Evolutionary conservation across 495 filamentous ascomycete species (phyloP), one percentile per base, ranked within the genome.

Genomic region (Thermothielavioides terrestris): DNA sequence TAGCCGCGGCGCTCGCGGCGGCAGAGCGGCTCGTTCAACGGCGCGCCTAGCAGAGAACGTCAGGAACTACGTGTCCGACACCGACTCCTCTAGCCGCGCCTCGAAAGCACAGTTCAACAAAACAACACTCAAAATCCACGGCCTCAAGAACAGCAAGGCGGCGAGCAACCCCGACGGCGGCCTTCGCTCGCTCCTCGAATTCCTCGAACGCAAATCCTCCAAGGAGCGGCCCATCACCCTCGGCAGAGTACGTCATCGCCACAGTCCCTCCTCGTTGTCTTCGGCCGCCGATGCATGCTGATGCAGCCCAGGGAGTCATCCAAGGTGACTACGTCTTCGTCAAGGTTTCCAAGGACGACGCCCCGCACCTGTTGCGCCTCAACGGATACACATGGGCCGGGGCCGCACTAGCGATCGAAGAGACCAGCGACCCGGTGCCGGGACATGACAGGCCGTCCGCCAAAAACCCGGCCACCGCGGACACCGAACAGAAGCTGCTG

Each of bases 131-230:
- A 77, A 68, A 46, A 73, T 95, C 41, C 71, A 70, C 28, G 89
- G 89, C 35, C 83, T 89, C 72, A 81, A 77, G 53, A 67, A 81
- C 15, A 94, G 85, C 74, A 92, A 88, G 58, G 86, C 80, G 3
- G 74, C 80, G 6, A 67, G 63, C 17, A 85, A 86, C 57, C 63
- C 71, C 20, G 88, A 88, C 47, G 85, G 85, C 14, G 87, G 86
- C 41, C 67, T 86, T 26, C 77, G 80, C 54, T 77, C 77, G 44
- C 74, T 94, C 27, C 65, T 90, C 39, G 72, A 70, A 42, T 97
- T 91, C 68, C 74, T 96, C 49, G 89, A 96, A 71, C 78, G 84
- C 61, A 92, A 91, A 68, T 76, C 81, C 50, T 75, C 72, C 57
- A 65, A 72, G 66, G 64, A 76, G 68, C 73, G 72, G 65, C 66